phyloP scores from a whole-genome alignment of 495 filamentous ascomycete genomes.

The Xylaria nigripes region DNA sequence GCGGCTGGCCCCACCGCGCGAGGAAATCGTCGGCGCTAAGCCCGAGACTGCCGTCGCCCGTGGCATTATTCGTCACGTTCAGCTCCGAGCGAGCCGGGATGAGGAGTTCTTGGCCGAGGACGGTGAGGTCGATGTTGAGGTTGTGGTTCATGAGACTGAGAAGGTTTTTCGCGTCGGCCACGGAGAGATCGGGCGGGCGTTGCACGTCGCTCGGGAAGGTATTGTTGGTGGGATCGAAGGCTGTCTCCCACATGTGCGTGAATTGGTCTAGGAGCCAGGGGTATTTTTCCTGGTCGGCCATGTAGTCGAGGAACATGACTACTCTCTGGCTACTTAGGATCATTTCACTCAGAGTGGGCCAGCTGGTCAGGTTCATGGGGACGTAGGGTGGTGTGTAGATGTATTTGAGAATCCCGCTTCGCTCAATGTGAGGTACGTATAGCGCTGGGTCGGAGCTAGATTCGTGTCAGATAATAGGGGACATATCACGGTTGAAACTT shows the following conservation, averaged over 20 bases:
- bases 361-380: slow-evolving; percentile 63
- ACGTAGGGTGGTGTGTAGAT: slow-evolving; percentile 63
- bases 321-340: slow-evolving; percentile 54
- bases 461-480: slow-evolving; percentile 16
- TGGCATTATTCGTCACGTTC: slow-evolving; percentile 60
- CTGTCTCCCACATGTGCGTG: slow-evolving; percentile 67
- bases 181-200: slow-evolving; percentile 54
- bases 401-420: slow-evolving; percentile 58
- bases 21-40: slow-evolving; percentile 59
- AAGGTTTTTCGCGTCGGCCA: slow-evolving; percentile 45
- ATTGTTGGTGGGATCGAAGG: slow-evolving; percentile 56
- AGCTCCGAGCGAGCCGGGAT: slow-evolving; percentile 65
- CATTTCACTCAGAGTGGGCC: slow-evolving; percentile 76
- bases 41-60: slow-evolving; percentile 63
- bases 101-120: slow-evolving; percentile 53
- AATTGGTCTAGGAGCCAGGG: slow-evolving; percentile 74
- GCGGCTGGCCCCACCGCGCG: slow-evolving; percentile 58
- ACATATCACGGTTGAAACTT: slow-evolving; percentile 44
- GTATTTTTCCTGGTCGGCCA: slow-evolving; percentile 66
- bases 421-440: slow-evolving; percentile 47
- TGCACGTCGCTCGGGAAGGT: slow-evolving; percentile 63
- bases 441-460: slow-evolving; percentile 30
- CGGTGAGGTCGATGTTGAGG: slow-evolving; percentile 62
- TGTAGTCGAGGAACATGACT: slow-evolving; percentile 62
- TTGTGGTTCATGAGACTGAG: slow-evolving; percentile 95